Base-by-base conservation (phyloP, 139 green algal genomes). In the Chlorella sp. region DNA sequence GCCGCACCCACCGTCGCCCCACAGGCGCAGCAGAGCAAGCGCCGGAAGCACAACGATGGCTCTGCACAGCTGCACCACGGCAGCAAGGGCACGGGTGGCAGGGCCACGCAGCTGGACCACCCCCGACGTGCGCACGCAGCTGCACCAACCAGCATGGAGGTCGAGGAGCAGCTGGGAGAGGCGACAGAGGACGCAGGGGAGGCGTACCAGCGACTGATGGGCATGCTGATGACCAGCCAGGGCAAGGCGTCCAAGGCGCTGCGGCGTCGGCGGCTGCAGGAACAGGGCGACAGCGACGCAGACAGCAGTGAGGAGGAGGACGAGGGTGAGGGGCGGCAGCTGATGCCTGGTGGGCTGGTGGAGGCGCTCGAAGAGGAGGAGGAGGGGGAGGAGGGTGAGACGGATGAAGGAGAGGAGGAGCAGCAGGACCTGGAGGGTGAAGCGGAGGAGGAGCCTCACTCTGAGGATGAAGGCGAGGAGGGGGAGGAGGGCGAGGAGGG, bases 191-290 rank as follows among this genome's bases (percentile, higher is more conserved):
- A n/a, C n/a, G n/a, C n/a, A n/a, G n/a, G n/a, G n/a, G n/a, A 74
- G 27, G 76, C 71, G 2, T 82, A 82, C 60, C 31, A 31, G 2
- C 35, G 59, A 4, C 60, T 82, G 31, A 30, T 82, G 31, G 71
- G 76, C 27, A 71, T 82, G 49, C 49, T 82, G 36, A 24, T 17
- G 49, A 42, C 32, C 34, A 23, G 60, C 68, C 75, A 32, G 49
- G 31, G 63, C 32, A 51, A 65, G 55, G 29, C 1, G 26, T 67
- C 20, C 31, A 10, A 49, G 31, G 34, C 26, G 5, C 1, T 30
- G 69, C 64, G 60, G 49, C 35, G 50, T n/a, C 60, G 33, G n/a
- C 35, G 60, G 10, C 35, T 62, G 31, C 35, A 34, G 29, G 31
- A 49, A 31, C 5, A 62, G 2, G 36, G 35, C n/a, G 65, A 71